Base-by-base conservation (phyloP, 2,329 filamentous ascomycete genomes). In the Fusarium devonianum region DNA sequence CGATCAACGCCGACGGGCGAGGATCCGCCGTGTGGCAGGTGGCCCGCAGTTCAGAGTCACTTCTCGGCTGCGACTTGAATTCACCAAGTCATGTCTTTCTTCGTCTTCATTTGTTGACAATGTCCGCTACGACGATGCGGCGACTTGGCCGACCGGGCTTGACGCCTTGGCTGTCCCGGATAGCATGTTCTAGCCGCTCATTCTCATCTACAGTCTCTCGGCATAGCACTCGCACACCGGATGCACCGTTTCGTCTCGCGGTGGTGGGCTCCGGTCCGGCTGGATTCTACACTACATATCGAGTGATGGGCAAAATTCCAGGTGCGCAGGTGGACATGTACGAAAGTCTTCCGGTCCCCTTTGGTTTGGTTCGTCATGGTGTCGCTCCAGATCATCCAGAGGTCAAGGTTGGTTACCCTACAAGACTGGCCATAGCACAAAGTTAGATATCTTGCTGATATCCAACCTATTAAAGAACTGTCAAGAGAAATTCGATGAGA, bases 331-430 rank as follows among this genome's bases (percentile, higher is more conserved):
- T 99, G 16, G 93, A 97, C 72, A 97, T 99, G 93, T 99, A 96
- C 68, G 94, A 99, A 73, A 85, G 90, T 19, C 75, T 97, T 28
- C 94, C 94, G 0, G 92, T 96, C 4, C 94, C 94, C 0, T 99
- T 90, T 68, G 94, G 94, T 1, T 80, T 99, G 45, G 92, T 96
- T 38, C 82, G 94, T 45, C 96, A 94, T 67, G 94, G 94, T 7
- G 94, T 99, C 49, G 95, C 94, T n/a, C 94, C 94, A 5, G 94
- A 99, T 70, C 94, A 99, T 73, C 93, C 94, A 1, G 93, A 99
- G 75, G 94, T 99, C 61, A 99, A 99, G 84, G 91, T 94, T 34
- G 35, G 41, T 30, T 45, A 46, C 51, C 43, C 48, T 53, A 45
- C 22, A 47, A 19, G 11, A 6, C 16, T 39, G 14, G 13, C 19